phyloP scores from a whole-genome alignment of 768 basidiomycete genomes.

The Mycena rebaudengoi region DNA sequence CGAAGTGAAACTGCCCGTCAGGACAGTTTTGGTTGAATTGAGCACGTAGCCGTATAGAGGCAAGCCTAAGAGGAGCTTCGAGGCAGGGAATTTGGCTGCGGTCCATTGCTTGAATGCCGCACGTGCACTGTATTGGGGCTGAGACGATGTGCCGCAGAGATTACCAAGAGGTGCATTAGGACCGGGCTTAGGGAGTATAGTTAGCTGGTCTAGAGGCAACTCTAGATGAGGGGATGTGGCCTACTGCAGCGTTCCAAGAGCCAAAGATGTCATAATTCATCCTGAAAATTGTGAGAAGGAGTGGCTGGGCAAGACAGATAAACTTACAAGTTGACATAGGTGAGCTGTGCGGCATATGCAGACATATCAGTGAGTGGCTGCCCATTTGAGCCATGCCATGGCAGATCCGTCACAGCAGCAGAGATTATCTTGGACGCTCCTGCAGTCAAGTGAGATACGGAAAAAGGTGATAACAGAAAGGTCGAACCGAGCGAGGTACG shows the following conservation, averaged over 20 bases:
- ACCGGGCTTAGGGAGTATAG: conserved; percentile 55
- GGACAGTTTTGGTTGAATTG: conserved; percentile 48
- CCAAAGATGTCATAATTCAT: conserved; percentile 84
- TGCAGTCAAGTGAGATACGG: no score
- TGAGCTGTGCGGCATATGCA: conserved; percentile 68
- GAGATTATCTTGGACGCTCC: conserved; percentile 68
- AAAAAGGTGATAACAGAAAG: no score
- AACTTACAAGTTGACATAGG: conserved; percentile 74
- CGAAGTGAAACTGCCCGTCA: conserved; percentile 35
- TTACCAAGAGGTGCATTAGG: conserved; percentile 79
- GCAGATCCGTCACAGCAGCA: conserved; percentile 72
- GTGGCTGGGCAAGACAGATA: neutral
- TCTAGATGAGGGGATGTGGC: no score
- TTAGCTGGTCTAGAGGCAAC: no score
- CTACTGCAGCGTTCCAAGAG: conserved; percentile 54
- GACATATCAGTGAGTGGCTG: conserved; percentile 70
- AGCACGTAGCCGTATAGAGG: conserved; percentile 76
- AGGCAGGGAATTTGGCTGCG: conserved; percentile 70
- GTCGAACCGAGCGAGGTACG: conserved; percentile 54
- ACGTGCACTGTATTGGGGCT: conserved; percentile 69
- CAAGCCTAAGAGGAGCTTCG: conserved; percentile 74
- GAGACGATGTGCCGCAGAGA: conserved; percentile 65
- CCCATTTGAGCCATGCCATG: conserved; percentile 73
- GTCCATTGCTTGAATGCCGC: conserved; percentile 73
- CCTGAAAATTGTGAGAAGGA: conserved; percentile 15